Conservation (phyloP, 2,329 filamentous ascomycete genomes). For the Aspergillus texensis region DNA sequence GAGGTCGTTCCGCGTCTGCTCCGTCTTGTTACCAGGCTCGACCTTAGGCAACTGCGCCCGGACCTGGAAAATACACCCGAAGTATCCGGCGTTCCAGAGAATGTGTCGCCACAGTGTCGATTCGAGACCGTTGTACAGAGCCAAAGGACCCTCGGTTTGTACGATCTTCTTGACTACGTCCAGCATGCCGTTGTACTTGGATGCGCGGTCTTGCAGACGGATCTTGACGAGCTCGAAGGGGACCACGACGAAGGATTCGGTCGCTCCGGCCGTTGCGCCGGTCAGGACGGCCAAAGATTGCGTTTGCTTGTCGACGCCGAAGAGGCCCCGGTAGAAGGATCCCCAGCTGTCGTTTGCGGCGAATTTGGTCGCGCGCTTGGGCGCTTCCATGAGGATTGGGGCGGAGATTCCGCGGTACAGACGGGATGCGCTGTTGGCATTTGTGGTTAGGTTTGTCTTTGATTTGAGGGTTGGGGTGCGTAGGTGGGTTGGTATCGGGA, state of each 20-base stretch:
- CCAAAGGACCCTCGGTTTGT: constrained; percentile 77
- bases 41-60: constrained; percentile 78
- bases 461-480: neutral
- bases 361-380: constrained; percentile 97
- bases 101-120: constrained; percentile 96
- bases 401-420: constrained; percentile 95
- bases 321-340: constrained; percentile 84
- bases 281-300: constrained; percentile 91
- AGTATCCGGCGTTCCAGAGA: constrained; percentile 94
- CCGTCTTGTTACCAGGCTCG: constrained; percentile 69
- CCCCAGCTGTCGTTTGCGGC: constrained; percentile 99
- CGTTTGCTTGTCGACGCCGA: constrained; percentile 84
- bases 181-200: constrained; percentile 63
- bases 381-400: constrained; percentile 96
- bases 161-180: constrained; percentile 68
- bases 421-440: constrained; percentile 69
- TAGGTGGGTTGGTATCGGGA: neutral
- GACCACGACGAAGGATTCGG: constrained; percentile 94
- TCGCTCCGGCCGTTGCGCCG: constrained; percentile 90
- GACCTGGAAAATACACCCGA: constrained; percentile 98
- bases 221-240: constrained; percentile 99
- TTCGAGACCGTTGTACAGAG: constrained; percentile 95
- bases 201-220: constrained; percentile 91
- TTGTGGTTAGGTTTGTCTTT: neutral
- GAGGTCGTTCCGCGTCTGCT: constrained; percentile 84